phyloP scores from a whole-genome alignment of 495 filamentous ascomycete genomes.

The Tuber brumale region DNA sequence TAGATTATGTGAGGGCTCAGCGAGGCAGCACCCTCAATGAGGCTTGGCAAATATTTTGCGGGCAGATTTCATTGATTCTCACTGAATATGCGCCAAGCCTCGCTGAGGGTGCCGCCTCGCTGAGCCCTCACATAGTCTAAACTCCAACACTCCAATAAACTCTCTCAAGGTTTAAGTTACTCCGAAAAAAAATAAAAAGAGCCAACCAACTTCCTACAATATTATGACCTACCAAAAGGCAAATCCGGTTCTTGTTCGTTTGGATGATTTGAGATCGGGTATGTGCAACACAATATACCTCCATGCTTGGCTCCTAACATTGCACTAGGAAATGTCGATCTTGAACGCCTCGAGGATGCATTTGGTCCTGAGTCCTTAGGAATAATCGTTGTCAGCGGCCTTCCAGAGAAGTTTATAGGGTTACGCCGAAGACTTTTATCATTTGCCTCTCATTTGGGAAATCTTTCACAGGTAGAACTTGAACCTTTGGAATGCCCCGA shows the following conservation, averaged over 20 bases:
- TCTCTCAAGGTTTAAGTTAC: neutral
- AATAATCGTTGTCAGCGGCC: slow-evolving; percentile 82
- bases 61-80: no score
- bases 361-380: slow-evolving; percentile 90
- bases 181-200: neutral
- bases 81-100: no score
- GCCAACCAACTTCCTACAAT: neutral
- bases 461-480: slow-evolving; percentile 65
- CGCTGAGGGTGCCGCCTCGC: no score
- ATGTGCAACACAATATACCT: neutral
- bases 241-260: slow-evolving; percentile 34
- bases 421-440: slow-evolving; percentile 71
- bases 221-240: slow-evolving; percentile 27
- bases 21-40: no score
- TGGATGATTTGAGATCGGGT: slow-evolving; percentile 33
- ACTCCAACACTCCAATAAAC: neutral
- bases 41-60: no score
- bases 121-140: no score
- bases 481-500: slow-evolving; percentile 59
- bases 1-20: no score
- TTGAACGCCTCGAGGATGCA: slow-evolving; percentile 68
- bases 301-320: neutral
- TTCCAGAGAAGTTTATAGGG: slow-evolving; percentile 60
- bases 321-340: slow-evolving; percentile 59
- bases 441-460: slow-evolving; percentile 82